Percentiles rank a stretch among this genome's conserved stretches.
These are phyloP conservation scores for Kentomonas sorsogonicus DNA, from an alignment of 208 protist species.

Conservation along the genomic window DNA sequence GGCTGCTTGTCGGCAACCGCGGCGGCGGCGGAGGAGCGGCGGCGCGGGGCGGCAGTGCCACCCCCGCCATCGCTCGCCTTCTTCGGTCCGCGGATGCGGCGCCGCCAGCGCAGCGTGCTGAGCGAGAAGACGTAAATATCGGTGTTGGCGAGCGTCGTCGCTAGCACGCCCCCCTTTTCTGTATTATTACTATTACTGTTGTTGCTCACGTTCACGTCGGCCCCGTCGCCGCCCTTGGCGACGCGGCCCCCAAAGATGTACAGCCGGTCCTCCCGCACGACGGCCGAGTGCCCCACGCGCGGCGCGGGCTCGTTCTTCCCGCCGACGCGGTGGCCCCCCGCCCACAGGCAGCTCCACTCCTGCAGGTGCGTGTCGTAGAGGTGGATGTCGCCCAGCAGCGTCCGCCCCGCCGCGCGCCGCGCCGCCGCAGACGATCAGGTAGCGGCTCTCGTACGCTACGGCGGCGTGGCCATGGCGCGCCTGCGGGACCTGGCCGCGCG, in stretches of 20 bases:
- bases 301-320: conserved; percentile 57
- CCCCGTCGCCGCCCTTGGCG: background rate
- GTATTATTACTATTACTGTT: too few species aligned
- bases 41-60: too few species aligned
- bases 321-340: conserved; percentile 15
- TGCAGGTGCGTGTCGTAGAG: conserved; percentile 53
- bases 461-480: conserved; percentile 69
- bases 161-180: too few species aligned
- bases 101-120: conserved; percentile 41
- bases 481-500: conserved; percentile 19
- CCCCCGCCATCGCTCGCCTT: too few species aligned
- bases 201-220: background rate
- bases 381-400: conserved; percentile 51
- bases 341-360: conserved; percentile 64
- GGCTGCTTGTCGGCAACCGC: too few species aligned
- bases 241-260: conserved; percentile 65
- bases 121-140: conserved; percentile 68
- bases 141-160: conserved; percentile 16
- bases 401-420: conserved; percentile 21
- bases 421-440: conserved; percentile 68
- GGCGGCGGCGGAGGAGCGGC: too few species aligned
- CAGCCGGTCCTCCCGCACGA: conserved; percentile 57
- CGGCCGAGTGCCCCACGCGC: conserved; percentile 66
- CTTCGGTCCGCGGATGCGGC: conserved; percentile 17
- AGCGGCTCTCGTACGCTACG: conserved; percentile 53